Conservation (phyloP, 352 stramenopile species). For the Phytophthora agathidicida region DNA sequence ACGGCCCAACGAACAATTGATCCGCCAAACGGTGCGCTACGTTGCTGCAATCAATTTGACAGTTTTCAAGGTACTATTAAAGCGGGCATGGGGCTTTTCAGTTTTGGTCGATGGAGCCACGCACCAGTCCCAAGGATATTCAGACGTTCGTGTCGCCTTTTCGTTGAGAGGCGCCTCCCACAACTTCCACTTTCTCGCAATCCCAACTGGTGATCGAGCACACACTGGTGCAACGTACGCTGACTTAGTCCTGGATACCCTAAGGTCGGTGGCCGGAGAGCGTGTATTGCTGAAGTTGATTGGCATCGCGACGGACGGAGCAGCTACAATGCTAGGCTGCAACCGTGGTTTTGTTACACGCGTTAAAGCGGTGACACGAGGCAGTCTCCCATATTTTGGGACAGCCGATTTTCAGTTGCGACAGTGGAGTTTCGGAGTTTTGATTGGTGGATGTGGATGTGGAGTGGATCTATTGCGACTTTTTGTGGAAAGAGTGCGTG, state of each 20-base stretch:
- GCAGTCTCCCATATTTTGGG: too few species aligned
- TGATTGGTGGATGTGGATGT: too few species aligned
- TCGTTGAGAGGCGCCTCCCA: not conserved
- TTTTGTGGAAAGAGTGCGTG: too few species aligned
- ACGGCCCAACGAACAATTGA: too few species aligned
- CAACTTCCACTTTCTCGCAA: constrained; percentile 1
- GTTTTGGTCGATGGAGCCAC: not conserved
- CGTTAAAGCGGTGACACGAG: too few species aligned
- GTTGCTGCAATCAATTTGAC: not conserved
- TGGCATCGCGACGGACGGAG: not conserved
- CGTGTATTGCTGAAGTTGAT: not conserved
- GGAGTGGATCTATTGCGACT: too few species aligned
- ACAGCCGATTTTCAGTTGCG: too few species aligned
- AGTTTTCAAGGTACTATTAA: not conserved
- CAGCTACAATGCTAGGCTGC: too few species aligned
- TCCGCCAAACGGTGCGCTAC: too few species aligned
- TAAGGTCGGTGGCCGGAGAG: not conserved
- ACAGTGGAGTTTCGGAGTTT: too few species aligned
- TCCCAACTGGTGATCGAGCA: not conserved
- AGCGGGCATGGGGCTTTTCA: not conserved
- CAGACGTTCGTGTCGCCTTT: not conserved
- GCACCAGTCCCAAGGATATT: not conserved
- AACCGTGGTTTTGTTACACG: too few species aligned
- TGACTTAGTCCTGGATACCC: not conserved
- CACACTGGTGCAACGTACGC: not conserved